Conservation (phyloP, 495 filamentous ascomycete genomes). For the Penicillium steckii region DNA sequence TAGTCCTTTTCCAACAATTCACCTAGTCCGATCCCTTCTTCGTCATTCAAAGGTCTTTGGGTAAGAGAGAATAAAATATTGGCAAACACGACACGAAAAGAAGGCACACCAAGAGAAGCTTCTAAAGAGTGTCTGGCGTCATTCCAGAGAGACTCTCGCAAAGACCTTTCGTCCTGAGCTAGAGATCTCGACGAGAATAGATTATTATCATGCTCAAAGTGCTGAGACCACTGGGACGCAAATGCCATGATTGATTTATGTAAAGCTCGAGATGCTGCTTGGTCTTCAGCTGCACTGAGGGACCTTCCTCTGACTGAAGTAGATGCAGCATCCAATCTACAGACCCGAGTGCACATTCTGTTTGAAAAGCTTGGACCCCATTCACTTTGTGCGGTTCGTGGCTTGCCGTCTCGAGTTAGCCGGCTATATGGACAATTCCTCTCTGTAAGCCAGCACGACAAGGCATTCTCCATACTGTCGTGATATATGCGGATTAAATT, state of each 20-base stretch:
- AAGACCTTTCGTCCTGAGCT: constrained; percentile 27
- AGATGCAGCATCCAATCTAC: constrained; percentile 35
- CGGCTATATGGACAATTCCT: constrained; percentile 43
- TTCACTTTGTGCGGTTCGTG: constrained; percentile 12
- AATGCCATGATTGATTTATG: constrained; percentile 46
- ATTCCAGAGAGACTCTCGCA: constrained; percentile 44
- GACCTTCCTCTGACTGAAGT: constrained; percentile 26
- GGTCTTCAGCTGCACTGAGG: constrained; percentile 35
- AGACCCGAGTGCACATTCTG: constrained; percentile 44
- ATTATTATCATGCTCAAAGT: constrained; percentile 17
- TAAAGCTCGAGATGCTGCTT: constrained; percentile 34
- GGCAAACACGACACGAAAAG: constrained; percentile 45
- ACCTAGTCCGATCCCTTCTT: constrained; percentile 14
- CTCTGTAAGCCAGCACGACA: constrained; percentile 49
- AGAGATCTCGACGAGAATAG: constrained; percentile 2
- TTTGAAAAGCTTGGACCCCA: constrained; percentile 44
- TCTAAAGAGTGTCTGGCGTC: constrained; percentile 40
- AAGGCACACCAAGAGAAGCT: constrained; percentile 34
- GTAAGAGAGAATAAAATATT: constrained; percentile 48
- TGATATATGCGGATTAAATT: constrained; percentile 46
- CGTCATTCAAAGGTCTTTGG: constrained; percentile 32
- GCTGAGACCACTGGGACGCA: constrained; percentile 46
- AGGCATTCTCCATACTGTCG: constrained; percentile 46
- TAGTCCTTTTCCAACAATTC: constrained; percentile 37
- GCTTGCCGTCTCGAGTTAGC: not conserved